Base-by-base conservation (phyloP, 2,329 filamentous ascomycete species). In the Chalaropsis ovoidea region DNA sequence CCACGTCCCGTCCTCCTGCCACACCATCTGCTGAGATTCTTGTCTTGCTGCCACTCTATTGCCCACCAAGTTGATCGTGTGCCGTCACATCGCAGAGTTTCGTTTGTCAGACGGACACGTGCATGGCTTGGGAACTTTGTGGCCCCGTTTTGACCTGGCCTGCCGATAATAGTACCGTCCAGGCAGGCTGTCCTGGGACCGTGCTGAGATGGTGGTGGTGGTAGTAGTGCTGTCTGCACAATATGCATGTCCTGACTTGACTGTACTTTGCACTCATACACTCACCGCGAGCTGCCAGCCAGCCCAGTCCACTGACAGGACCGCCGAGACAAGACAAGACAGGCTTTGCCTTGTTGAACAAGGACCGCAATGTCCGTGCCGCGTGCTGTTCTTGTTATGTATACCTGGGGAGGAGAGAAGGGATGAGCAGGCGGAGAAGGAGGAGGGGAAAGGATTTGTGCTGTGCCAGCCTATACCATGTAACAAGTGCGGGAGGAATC, bases 401-500 rank as follows among this genome's bases (percentile, higher is more conserved):
- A 13, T 49, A 24, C 45, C 7, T 19, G 47, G 22, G 19, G 47
- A n/a, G 13, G 7, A 11, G 22, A 22, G 11, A 17, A n/a, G n/a
- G 45, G 8, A 49, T 10, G 22, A 11, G 45, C n/a, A 49, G 45
- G 45, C n/a, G 6, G 6, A 49, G 45, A 49, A 7, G 15, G 19
- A 17, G 45, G 54, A 39, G 54, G 31, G 15, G 54, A 35, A n/a
- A 58, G 54, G 54, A 58, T 58, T 35, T 31, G 24, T 35, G 15
- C 54, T 35, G 54, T 58, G 10, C 54, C n/a, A n/a, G 24, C 54
- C 39, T 58, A 58, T n/a, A 35, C 54, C 54, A 58, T 58, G 54
- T 35, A 58, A 58, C 54, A 58, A 58, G 24, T 8, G 54, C 54
- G 54, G 54, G 54, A 58, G 54, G 54, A 58, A 58, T 58, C 54